Evolutionary conservation across 768 basidiomycete genomes (phyloP), one percentile per base, ranked within the genome.

Genomic region (Leccinum longicurvipes): DNA sequence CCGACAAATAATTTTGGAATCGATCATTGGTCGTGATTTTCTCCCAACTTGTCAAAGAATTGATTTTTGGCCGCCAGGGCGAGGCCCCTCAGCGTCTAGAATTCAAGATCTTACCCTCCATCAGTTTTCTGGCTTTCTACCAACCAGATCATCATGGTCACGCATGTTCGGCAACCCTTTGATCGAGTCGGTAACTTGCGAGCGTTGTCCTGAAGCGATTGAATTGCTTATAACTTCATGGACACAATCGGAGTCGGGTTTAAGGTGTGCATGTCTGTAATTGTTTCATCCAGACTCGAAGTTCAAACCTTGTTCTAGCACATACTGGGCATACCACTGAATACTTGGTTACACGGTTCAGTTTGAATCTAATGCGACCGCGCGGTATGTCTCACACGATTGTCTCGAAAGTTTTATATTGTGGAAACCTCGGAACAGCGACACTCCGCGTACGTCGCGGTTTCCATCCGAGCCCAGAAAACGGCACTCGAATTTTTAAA

Each of bases 281-380:
- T 15, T 49, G 51, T 44, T 59, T 60, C 42, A 34, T 50, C 52
- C 39, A 51, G 39, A 41, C 36, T 41, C n/a, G n/a, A n/a, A n/a
- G n/a, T n/a, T 31, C 50, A 50, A 60, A 69, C 67, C 65, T 62
- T 69, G 65, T 62, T 52, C 54, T 29, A 59, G 47, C 34, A 48
- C 8, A 19, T 15, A 14, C 32, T 12, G 47, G 53, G 41, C 59
- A 51, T 39, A n/a, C 24, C 51, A 36, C 52, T 12, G 47, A 55
- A 56, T 50, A 44, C 44, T 31, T 6, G 17, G 12, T 14, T n/a
- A 21, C 10, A 41, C 19, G 39, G 39, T 41, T 11, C 34, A 46
- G 39, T 21, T 50, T 34, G 39, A 54, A 44, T 34, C 29, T 41
- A 47, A 56, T 21, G 24, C 12, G 41, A 51, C 59, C 55, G 27